Evolutionary conservation across 2,329 filamentous ascomycete species (phyloP).

Genomic region (Scopulariopsis brevicaulis): DNA sequence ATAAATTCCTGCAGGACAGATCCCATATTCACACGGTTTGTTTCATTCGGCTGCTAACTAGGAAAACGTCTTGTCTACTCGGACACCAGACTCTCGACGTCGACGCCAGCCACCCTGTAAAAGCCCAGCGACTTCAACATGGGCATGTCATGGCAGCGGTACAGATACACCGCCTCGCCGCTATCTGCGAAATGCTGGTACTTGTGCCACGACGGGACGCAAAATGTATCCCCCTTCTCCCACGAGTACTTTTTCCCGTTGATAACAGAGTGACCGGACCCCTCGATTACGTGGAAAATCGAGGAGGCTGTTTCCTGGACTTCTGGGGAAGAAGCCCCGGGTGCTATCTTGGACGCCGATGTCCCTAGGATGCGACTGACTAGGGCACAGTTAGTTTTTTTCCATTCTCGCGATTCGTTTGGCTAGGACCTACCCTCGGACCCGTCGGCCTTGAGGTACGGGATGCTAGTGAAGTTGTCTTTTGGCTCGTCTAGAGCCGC

Average conservation of each 20-base stretch:
- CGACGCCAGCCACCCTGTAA: constrained; percentile 26
- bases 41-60: no score
- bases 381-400: constrained; percentile 8
- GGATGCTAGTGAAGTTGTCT: constrained; percentile 15
- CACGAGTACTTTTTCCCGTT: constrained; percentile 24
- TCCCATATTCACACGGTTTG: no score
- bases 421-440: constrained; percentile 14
- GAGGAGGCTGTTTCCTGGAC: constrained; percentile 37
- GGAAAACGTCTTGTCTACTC: neutral
- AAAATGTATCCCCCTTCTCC: constrained; percentile 42
- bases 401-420: neutral
- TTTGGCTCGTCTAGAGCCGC: constrained; percentile 20
- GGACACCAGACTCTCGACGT: constrained; percentile 25
- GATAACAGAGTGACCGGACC: constrained; percentile 27
- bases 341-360: constrained; percentile 29
- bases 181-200: constrained; percentile 34
- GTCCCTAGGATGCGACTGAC: constrained; percentile 34
- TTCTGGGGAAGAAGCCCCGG: constrained; percentile 20
- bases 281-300: constrained; percentile 40
- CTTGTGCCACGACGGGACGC: constrained; percentile 37
- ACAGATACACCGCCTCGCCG: constrained; percentile 30
- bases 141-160: constrained; percentile 41
- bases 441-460: constrained; percentile 21
- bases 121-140: constrained; percentile 40
- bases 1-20: no score